Percentiles rank a stretch among this genome's conserved stretches.
These are phyloP conservation scores for Onygena corvina DNA, from an alignment of 2,329 filamentous ascomycete species.

Conservation along the genomic window DNA sequence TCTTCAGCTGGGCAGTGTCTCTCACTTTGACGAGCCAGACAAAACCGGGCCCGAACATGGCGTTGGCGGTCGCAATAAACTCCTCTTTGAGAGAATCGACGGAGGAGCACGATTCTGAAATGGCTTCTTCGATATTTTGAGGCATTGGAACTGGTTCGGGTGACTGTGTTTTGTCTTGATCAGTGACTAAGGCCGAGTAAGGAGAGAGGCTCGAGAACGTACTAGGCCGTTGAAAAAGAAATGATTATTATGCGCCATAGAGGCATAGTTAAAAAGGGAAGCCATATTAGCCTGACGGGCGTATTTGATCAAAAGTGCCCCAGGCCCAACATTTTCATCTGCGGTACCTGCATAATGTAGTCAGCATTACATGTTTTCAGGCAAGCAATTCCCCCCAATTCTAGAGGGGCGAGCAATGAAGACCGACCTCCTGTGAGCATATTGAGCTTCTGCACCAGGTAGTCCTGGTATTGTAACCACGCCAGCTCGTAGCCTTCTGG, in stretches of 20 bases:
- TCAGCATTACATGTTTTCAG: neutral
- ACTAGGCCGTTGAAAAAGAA: conserved; percentile 40
- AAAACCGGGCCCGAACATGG: conserved; percentile 96
- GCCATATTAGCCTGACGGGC: conserved; percentile 69
- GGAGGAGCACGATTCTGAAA: conserved; percentile 64
- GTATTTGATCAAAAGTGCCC: conserved; percentile 59
- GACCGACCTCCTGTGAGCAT: conserved; percentile 53
- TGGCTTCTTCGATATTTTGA: conserved; percentile 42
- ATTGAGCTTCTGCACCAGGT: conserved; percentile 67
- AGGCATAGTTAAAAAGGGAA: conserved; percentile 85
- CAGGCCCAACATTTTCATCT: conserved; percentile 49
- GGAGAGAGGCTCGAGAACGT: conserved; percentile 32
- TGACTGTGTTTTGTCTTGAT: conserved; percentile 20
- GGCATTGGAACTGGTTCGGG: conserved; percentile 43
- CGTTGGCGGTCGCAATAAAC: conserved; percentile 65
- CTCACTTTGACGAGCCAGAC: conserved; percentile 73
- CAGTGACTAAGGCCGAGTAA: conserved; percentile 5
- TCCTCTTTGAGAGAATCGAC: conserved; percentile 70
- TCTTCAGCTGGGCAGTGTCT: conserved; percentile 42
- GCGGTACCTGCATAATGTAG: conserved; percentile 44
- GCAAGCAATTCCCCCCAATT: neutral
- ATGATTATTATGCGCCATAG: conserved; percentile 86
- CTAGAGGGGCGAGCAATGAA: neutral
- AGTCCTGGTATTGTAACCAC: conserved; percentile 70
- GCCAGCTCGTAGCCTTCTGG: conserved; percentile 58